Evolutionary conservation across 1,284 basidiomycete species (phyloP), one percentile per base, ranked within the genome.

Genomic region (Ganoderma boninense): DNA sequence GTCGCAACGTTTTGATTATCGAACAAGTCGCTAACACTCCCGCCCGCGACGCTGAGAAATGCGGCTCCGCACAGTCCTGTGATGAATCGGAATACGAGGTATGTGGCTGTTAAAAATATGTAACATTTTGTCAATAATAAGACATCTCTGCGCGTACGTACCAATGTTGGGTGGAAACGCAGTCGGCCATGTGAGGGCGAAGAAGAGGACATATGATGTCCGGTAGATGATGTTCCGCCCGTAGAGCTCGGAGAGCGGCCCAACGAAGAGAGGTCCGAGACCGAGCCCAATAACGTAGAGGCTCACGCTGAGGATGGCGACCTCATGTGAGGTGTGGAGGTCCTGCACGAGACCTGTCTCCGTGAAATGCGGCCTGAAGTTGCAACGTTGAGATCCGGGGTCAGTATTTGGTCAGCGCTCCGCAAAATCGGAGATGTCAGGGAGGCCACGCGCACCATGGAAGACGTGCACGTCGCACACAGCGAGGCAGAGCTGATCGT

Each of bases 11-110:
- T 83, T 0, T 80, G 77, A 72, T 93, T 89, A 0, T 82, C 79
- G 76, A 95, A 96, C 68, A 95, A 78, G 78, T 96, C 95, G 26
- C 90, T 90, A 23, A 96, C 88, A 62, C 89, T 91, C 2, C 95
- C 95, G 0, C 95, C 95, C 0, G 92, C 90, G 1, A 96, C 94
- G 68, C 89, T 91, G 29, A 96, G 81, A 79, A 96, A 96, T 0
- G 93, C 90, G 0, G 92, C 84, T 0, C 94, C 88, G 69, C 85
- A 89, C 65, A 92, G 87, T 0, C 94, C 95, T 2, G 87, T 88
- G 26, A 93, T 74, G 78, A 93, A 93, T 4, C 93, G 89, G 74
- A 94, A 94, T 13, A 92, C 83, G 11, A 95, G 82, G 74, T 88
- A 88, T 0, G 90, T 86, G 13, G 82, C 88, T 85, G 67, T 32